A percentile compares a stretch with the other conserved stretches of the same genome.
phyloP scores from a whole-genome alignment of 2,329 filamentous ascomycete genomes.

The Apiospora phragmitis region DNA sequence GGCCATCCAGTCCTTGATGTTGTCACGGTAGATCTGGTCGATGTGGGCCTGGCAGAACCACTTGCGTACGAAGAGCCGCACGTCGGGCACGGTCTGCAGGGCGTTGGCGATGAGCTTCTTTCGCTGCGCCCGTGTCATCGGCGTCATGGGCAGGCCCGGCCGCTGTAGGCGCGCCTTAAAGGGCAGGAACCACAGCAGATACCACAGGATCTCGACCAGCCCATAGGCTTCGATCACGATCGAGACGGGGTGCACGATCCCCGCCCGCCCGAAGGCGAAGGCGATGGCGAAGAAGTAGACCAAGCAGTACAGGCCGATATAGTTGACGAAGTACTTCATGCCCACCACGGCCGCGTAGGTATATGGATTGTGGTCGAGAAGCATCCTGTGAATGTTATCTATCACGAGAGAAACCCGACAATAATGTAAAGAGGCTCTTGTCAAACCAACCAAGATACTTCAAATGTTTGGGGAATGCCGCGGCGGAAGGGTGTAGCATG shows the following conservation, averaged over 20 bases:
- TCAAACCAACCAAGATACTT: not conserved
- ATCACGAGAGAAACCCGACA: not conserved
- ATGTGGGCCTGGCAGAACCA: constrained; percentile 19
- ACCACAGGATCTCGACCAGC: constrained; percentile 21
- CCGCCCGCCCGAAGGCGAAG: constrained; percentile 20
- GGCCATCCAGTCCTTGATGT: constrained; percentile 23
- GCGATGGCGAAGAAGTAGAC: constrained; percentile 22
- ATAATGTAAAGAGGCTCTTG: not conserved
- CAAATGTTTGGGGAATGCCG: not conserved
- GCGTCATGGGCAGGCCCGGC: constrained; percentile 9
- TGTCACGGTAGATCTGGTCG: constrained; percentile 21
- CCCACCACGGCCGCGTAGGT: not conserved
- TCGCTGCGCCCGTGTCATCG: constrained; percentile 16
- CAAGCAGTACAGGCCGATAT: constrained; percentile 16
- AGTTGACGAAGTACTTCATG: constrained; percentile 4
- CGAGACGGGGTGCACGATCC: constrained; percentile 25
- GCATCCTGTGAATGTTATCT: not conserved
- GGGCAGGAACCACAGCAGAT: constrained; percentile 20
- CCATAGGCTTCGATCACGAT: constrained; percentile 24
- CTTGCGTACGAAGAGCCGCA: constrained; percentile 17
- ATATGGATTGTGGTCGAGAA: constrained; percentile 12
- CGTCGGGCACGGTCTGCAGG: constrained; percentile 17
- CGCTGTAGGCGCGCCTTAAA: constrained; percentile 18
- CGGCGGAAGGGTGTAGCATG: not conserved
- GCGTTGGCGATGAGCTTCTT: constrained; percentile 12